Evolutionary conservation across 179 eudicot species (phyloP), one percentile per base, ranked within the genome.

Genomic region (Sideroxylon spinosum): DNA sequence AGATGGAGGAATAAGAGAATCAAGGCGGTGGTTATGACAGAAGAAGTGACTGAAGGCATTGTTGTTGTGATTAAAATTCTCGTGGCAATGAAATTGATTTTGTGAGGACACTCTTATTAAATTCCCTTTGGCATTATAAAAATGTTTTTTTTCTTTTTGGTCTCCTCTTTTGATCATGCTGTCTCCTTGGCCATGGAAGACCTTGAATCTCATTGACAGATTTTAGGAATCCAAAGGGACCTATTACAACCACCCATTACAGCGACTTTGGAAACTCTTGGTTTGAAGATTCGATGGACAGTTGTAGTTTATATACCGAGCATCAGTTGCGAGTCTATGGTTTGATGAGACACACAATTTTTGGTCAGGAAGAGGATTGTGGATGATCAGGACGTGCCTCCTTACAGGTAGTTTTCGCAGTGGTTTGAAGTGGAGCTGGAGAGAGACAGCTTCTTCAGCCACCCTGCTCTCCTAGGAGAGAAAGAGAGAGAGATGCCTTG

Each of bases 191-290:
- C 25, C 48, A n/a, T 5, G 28, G 10, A 4, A 3, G 26, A 64
- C 49, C 64, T 25, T 75, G 25, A 71, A 63, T 63, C 46, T 75
- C 59, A 0, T 63, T 3, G 0, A 11, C 48, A 10, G 60, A 76
- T 25, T 74, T 13, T 23, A 62, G 22, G 17, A 48, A 19, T 1
- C 8, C 3, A 37, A 65, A 26, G 59, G 32, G 44, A 20, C 44
- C 75, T 80, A 32, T 83, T 75, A 69, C 86, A 74, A 83, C 81
- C 56, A 83, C 86, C 71, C 26, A 32, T 77, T 77, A 83, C 73
- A 84, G 79, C 77, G 81, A 84, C 84, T 14, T 67, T 74, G 76
- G 68, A 60, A 37, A 80, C 72, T 25, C 73, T 53, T 37, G 66
- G 44, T 37, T 37, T 37, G 44, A 1, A 37, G 44, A 0, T 37